A percentile compares a stretch with the other conserved stretches of the same genome.
Conservation (phyloP, 2,329 filamentous ascomycete species). For the Sarocladium oryzae region DNA sequence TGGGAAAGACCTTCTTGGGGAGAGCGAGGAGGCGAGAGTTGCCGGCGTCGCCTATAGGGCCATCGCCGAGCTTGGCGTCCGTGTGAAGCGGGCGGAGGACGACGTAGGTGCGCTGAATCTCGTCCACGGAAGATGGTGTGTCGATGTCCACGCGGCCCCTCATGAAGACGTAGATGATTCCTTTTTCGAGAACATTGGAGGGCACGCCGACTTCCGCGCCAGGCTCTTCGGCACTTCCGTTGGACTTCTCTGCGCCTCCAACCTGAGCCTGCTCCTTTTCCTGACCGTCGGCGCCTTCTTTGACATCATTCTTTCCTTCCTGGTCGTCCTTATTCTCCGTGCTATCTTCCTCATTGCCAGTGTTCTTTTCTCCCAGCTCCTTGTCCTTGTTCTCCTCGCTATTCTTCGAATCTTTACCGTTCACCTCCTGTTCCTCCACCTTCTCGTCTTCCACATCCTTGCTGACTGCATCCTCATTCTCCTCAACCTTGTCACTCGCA, state of each 20-base stretch:
- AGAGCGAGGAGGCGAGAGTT: slow-evolving; percentile 69
- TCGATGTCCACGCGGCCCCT: slow-evolving; percentile 69
- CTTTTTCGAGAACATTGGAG: slow-evolving; percentile 70
- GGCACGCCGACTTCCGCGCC: slow-evolving; percentile 25
- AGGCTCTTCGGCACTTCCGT: slow-evolving; percentile 14
- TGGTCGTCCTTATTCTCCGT: too few species aligned
- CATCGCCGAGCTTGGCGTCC: slow-evolving; percentile 54
- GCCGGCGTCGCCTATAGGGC: slow-evolving; percentile 39
- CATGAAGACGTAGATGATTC: slow-evolving; percentile 87
- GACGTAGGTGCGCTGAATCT: slow-evolving; percentile 74
- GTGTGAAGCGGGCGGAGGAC: slow-evolving; percentile 66
- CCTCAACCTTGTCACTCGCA: background rate
- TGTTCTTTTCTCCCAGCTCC: too few species aligned
- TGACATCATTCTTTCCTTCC: slow-evolving; percentile 8
- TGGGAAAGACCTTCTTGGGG: slow-evolving; percentile 78
- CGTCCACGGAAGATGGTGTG: slow-evolving; percentile 59
- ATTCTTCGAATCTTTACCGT: too few species aligned
- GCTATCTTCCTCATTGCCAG: too few species aligned
- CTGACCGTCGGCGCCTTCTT: slow-evolving; percentile 9
- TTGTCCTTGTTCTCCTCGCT: too few species aligned
- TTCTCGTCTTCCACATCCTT: too few species aligned
- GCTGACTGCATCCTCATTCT: background rate
- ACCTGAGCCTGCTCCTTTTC: too few species aligned
- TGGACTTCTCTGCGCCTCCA: background rate
- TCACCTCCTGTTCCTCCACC: too few species aligned